A percentile compares a stretch with the other conserved stretches of the same genome.
Evolutionary conservation across 805 yeast genomes (phyloP).

Genomic region (Ascoidea asiatica): DNA sequence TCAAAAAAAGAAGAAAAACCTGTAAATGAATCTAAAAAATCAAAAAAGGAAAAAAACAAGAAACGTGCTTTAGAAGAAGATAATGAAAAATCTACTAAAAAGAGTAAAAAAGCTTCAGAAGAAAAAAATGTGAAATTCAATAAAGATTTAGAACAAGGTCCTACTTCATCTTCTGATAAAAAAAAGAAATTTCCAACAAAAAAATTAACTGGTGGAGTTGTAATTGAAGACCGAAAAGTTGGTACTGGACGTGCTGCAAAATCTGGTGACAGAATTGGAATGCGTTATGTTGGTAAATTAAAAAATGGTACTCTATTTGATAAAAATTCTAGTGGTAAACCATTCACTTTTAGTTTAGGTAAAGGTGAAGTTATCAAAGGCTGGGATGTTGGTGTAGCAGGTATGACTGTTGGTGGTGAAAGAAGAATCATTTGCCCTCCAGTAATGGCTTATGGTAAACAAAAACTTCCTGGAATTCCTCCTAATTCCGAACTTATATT

Average conservation of each 20-base stretch:
- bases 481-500: slow-evolving; percentile 93
- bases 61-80: slow-evolving; percentile 9
- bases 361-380: slow-evolving; percentile 98
- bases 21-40: slow-evolving; percentile 17
- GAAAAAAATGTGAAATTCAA: slow-evolving; percentile 81
- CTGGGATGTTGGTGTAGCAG: slow-evolving; percentile 97
- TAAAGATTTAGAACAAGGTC: slow-evolving; percentile 89
- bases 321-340: slow-evolving; percentile 95
- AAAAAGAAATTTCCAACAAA: slow-evolving; percentile 52
- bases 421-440: slow-evolving; percentile 96
- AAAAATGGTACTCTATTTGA: slow-evolving; percentile 94
- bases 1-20: slow-evolving; percentile 55
- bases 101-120: slow-evolving; percentile 18
- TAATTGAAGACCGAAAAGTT: slow-evolving; percentile 79
- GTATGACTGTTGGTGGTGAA: slow-evolving; percentile 98
- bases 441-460: slow-evolving; percentile 91
- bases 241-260: slow-evolving; percentile 88
- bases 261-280: slow-evolving; percentile 82
- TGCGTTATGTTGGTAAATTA: slow-evolving; percentile 95
- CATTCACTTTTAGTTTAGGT: slow-evolving; percentile 83
- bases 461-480: slow-evolving; percentile 93
- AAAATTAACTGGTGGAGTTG: slow-evolving; percentile 85
- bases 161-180: slow-evolving; percentile 32
- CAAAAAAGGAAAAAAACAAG: slow-evolving; percentile 18
- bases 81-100: slow-evolving; percentile 3